Percentiles rank a stretch among this genome's conserved stretches.
Conservation (phyloP, 2,329 filamentous ascomycete species). For the Neoarthrinium moseri region DNA sequence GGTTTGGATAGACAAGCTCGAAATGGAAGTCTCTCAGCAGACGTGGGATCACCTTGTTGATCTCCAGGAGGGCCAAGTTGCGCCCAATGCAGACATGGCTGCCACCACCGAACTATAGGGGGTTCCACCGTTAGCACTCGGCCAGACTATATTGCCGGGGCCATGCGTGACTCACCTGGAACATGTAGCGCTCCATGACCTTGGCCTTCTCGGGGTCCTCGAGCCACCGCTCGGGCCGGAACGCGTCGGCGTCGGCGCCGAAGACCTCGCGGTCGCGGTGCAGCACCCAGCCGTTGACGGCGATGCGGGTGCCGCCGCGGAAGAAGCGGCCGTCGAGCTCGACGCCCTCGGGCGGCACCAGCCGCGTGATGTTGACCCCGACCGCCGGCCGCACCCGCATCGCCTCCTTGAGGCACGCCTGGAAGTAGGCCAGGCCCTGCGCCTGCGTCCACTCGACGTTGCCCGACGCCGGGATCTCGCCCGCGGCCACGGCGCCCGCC, state of each 20-base stretch:
- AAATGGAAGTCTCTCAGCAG: constrained; percentile 54
- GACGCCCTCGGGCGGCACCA: constrained; percentile 49
- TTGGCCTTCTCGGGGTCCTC: constrained; percentile 39
- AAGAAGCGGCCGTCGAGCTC: constrained; percentile 50
- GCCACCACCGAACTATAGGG: constrained; percentile 57
- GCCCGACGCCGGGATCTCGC: constrained; percentile 33
- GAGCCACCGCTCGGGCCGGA: constrained; percentile 55
- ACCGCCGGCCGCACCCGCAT: constrained; percentile 57
- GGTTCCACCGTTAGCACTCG: constrained; percentile 3
- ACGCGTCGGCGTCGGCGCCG: constrained; percentile 50
- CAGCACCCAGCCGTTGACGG: constrained; percentile 54
- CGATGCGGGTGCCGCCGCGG: constrained; percentile 51
- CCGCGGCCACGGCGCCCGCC: constrained; percentile 33
- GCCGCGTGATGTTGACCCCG: constrained; percentile 51
- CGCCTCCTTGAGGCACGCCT: constrained; percentile 55
- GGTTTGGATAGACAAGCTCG: constrained; percentile 47
- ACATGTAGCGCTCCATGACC: constrained; percentile 55
- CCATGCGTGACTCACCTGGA: constrained; percentile 40
- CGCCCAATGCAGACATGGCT: constrained; percentile 54
- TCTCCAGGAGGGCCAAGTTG: constrained; percentile 54
- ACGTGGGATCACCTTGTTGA: constrained; percentile 58
- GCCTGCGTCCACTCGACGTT: constrained; percentile 48
- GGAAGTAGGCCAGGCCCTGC: constrained; percentile 51
- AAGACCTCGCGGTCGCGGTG: constrained; percentile 47
- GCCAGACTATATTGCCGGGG: not conserved